phyloP scores from a whole-genome alignment of 495 filamentous ascomycete species.

The Penicillium bialowiezense region DNA sequence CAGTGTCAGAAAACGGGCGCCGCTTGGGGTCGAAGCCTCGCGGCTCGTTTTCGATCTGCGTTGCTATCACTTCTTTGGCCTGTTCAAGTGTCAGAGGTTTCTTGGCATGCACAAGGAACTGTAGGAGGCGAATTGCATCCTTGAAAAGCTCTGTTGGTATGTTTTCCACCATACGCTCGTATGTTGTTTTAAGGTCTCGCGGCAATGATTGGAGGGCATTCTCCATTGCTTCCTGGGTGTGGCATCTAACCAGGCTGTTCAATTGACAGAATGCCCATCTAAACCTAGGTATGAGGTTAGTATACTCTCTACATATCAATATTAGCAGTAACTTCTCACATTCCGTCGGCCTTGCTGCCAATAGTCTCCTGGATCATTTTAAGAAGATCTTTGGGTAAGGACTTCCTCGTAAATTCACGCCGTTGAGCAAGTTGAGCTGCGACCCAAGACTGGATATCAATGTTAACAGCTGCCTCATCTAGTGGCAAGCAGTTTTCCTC shows the following conservation, averaged over 20 bases:
- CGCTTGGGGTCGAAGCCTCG: conserved; percentile 12
- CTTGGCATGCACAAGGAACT: conserved; percentile 22
- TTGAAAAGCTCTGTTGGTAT: conserved; percentile 20
- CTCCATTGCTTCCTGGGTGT: conserved; percentile 14
- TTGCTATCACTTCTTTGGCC: conserved; percentile 25
- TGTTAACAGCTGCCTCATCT: conserved; percentile 18
- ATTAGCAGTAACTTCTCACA: conserved; percentile 23
- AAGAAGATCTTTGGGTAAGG: conserved; percentile 14
- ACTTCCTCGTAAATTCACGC: conserved; percentile 20
- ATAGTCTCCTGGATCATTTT: conserved; percentile 13
- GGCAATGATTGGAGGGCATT: conserved; percentile 33
- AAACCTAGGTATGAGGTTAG: conserved; percentile 31
- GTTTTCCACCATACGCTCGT: conserved; percentile 23
- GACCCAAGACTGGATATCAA: conserved; percentile 28
- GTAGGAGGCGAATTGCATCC: conserved; percentile 21
- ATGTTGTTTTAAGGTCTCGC: conserved; percentile 34
- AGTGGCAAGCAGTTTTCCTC: conserved; percentile 10
- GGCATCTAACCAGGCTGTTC: conserved; percentile 30
- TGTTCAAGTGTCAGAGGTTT: conserved; percentile 16
- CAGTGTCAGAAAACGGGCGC: conserved; percentile 17
- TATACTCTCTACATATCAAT: conserved; percentile 8
- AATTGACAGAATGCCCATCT: conserved; percentile 42
- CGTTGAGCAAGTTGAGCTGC: conserved; percentile 17
- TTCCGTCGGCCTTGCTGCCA: conserved; percentile 31
- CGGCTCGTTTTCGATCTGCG: conserved; percentile 8